These are phyloP conservation scores for Brassica nigra DNA, from an alignment of 345 rosid genomes.

Conservation along the genomic window DNA sequence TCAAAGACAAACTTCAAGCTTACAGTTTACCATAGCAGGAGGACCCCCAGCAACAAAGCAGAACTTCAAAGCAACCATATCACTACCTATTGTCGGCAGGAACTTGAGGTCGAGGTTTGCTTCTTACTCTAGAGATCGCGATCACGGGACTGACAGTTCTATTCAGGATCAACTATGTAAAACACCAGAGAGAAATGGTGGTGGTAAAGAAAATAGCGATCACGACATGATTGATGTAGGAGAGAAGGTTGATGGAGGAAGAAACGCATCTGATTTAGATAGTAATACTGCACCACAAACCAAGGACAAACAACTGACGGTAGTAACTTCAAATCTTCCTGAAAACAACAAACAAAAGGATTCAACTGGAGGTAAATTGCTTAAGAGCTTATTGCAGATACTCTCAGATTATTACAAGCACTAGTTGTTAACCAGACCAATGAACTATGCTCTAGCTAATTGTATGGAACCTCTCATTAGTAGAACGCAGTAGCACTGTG, in stretches of 20 bases:
- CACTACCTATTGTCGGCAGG: constrained; percentile 75
- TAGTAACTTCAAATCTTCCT: constrained; percentile 38
- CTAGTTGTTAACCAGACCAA: background rate
- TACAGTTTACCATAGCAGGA: constrained; percentile 83
- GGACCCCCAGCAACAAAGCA: constrained; percentile 88
- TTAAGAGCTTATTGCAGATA: background rate
- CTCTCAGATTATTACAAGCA: constrained; percentile 1
- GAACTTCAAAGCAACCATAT: constrained; percentile 85
- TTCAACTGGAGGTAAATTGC: constrained; percentile 45
- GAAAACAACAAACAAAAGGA: constrained; percentile 43
- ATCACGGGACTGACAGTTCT: constrained; percentile 17
- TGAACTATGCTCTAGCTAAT: background rate
- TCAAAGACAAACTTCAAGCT: constrained; percentile 47
- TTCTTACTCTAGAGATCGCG: constrained; percentile 55
- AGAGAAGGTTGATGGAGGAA: constrained; percentile 21
- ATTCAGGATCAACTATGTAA: constrained; percentile 24
- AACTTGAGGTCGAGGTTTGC: constrained; percentile 75
- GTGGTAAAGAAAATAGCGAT: constrained; percentile 12
- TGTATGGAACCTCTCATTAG: background rate
- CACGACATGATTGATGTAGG: constrained; percentile 21
- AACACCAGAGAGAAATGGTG: constrained; percentile 24
- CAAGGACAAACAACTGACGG: constrained; percentile 30
- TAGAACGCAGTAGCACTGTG: background rate
- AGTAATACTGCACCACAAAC: constrained; percentile 39
- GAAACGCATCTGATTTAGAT: constrained; percentile 18